A percentile compares a stretch with the other conserved stretches of the same genome.
phyloP scores from a whole-genome alignment of 2,329 filamentous ascomycete species.

The Cytospora piceae region DNA sequence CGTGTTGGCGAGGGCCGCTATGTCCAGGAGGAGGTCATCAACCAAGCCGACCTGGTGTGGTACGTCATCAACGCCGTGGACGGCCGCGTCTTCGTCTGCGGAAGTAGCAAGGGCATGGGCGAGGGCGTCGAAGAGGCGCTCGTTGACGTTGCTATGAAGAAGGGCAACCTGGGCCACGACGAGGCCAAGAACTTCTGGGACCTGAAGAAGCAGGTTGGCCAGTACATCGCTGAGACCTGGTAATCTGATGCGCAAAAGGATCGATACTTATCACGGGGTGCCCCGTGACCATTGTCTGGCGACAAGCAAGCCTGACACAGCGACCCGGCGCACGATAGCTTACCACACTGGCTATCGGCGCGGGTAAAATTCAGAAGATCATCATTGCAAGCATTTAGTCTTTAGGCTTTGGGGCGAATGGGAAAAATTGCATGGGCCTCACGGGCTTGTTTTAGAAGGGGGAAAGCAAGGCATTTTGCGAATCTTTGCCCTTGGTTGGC shows the following conservation, averaged over 20 bases:
- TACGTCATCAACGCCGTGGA: slow-evolving; percentile 97
- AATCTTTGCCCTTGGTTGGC: slow-evolving; percentile 9
- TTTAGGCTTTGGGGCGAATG: slow-evolving; percentile 4
- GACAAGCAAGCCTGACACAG: slow-evolving; percentile 1
- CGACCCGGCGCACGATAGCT: not conserved
- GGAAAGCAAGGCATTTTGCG: slow-evolving; percentile 11
- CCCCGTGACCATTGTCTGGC: not conserved
- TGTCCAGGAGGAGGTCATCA: slow-evolving; percentile 90
- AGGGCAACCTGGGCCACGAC: slow-evolving; percentile 81
- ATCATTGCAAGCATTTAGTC: slow-evolving; percentile 14
- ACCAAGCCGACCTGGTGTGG: slow-evolving; percentile 97
- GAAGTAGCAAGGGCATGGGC: slow-evolving; percentile 94
- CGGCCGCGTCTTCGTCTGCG: slow-evolving; percentile 94
- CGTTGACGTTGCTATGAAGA: slow-evolving; percentile 87
- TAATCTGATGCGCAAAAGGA: slow-evolving; percentile 37
- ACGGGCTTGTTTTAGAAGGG: slow-evolving; percentile 12
- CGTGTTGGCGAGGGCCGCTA: slow-evolving; percentile 81
- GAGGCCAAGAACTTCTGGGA: slow-evolving; percentile 89
- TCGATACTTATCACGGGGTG: not conserved
- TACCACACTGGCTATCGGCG: slow-evolving; percentile 7
- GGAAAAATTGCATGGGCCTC: slow-evolving; percentile 19
- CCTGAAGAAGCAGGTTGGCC: slow-evolving; percentile 86
- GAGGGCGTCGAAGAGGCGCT: slow-evolving; percentile 91
- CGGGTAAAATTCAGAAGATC: not conserved
- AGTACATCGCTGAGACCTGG: slow-evolving; percentile 90